These are phyloP conservation scores for Bodo saltans DNA, from an alignment of 78 protist species.

Conservation along the genomic window DNA sequence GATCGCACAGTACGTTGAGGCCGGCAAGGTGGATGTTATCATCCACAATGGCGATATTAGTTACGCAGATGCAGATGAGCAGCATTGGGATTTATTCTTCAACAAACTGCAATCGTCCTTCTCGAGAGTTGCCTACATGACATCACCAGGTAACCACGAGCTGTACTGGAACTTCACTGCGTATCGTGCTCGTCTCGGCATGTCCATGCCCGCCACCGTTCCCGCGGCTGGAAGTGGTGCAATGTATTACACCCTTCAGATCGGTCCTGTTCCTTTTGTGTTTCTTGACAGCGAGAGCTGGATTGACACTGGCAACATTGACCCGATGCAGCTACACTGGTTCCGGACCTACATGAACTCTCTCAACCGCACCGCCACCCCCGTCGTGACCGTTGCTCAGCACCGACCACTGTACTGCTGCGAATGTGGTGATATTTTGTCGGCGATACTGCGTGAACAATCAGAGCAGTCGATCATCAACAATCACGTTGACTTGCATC, in stretches of 20 bases:
- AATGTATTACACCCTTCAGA: not conserved
- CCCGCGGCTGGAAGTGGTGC: not conserved
- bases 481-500: not conserved
- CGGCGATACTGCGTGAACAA: too few relatives aligned
- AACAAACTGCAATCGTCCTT: not conserved
- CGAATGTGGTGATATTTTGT: not conserved
- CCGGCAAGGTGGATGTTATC: not conserved
- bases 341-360: not conserved
- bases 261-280: not conserved
- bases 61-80: not conserved
- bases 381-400: not conserved
- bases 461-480: not conserved
- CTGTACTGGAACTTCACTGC: not conserved
- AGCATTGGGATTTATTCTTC: not conserved
- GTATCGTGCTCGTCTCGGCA: not conserved
- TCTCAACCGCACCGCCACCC: not conserved
- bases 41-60: slow-evolving; percentile 7
- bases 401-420: not conserved
- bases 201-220: too few relatives aligned
- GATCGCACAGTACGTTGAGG: not conserved
- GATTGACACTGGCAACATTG: not conserved
- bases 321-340: not conserved
- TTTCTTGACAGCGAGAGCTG: not conserved
- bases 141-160: slow-evolving; percentile 29
- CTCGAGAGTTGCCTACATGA: not conserved